Percentiles rank a stretch among this genome's conserved stretches.
Conservation (phyloP, 306 rosid genomes). For the Ormosia semicastrata region DNA sequence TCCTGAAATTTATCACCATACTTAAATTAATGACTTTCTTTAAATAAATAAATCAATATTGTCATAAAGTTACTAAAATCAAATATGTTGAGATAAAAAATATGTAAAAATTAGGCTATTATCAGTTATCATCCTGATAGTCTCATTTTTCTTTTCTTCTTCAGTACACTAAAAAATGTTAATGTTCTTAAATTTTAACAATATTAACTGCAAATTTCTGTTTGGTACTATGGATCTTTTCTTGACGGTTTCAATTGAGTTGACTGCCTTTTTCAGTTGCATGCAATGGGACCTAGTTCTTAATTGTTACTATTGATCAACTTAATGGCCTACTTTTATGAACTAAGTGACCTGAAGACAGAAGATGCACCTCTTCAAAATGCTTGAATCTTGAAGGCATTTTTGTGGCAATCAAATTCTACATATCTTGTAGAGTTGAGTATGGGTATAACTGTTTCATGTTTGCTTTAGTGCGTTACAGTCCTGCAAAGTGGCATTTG, state of each 20-base stretch:
- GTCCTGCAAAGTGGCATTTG: not conserved
- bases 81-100: too few species aligned
- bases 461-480: constrained; percentile 5
- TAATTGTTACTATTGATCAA: not conserved
- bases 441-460: not conserved
- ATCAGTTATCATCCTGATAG: too few species aligned
- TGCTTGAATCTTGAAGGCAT: not conserved
- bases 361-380: not conserved
- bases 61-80: too few species aligned
- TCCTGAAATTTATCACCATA: too few species aligned
- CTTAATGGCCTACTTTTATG: not conserved
- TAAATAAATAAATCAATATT: too few species aligned
- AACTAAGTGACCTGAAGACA: too few species aligned
- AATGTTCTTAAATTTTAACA: not conserved
- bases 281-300: not conserved
- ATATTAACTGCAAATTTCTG: not conserved
- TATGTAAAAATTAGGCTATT: too few species aligned
- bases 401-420: not conserved
- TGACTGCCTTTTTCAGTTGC: not conserved
- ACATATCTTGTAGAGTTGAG: not conserved
- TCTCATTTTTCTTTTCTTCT: not conserved
- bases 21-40: too few species aligned
- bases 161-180: not conserved
- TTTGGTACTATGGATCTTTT: not conserved
- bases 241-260: constrained; percentile 1